Evolutionary conservation across 139 green algal genomes (phyloP), one percentile per base, ranked within the genome.

Genomic region (Coelastrella sp.): DNA sequence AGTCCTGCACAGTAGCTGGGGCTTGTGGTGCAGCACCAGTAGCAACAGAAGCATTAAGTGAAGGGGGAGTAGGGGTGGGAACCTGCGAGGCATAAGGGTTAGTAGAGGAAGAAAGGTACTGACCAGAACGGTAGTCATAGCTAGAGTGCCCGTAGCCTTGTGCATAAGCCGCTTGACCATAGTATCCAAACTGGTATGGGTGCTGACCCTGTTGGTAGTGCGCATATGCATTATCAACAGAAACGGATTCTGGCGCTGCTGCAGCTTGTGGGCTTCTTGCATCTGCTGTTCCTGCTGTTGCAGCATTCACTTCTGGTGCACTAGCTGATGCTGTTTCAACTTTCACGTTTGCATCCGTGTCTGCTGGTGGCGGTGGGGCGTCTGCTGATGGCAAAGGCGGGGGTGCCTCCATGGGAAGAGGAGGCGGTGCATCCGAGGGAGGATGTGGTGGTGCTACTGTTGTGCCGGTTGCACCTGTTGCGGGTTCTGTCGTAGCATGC

Each of bases 61-160:
- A 35, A 30, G 60, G 25, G 43, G 32, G 75, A 25, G 43, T 23
- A 30, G 60, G 25, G 43, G 32, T 51, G 19, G 43, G 15, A 21
- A 82, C 75, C 75, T 82, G 75, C 75, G 75, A 23, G 53, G 75
- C 75, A 82, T 82, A 82, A 69, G 35, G 23, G 53, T 82, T 82
- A 82, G 75, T 71, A 38, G 75, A 72, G 38, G 75, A 38, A 71
- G 51, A 37, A 25, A 4, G 8, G 8, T 71, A 51, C 34, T 69
- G 30, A 17, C 48, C 17, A 45, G 41, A 15, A 23, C 38, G n/a
- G 43, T n/a, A 37, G 34, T 79, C 32, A 57, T 79, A 62, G 71
- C 41, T 79, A 79, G 43, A 3, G 41, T 79, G 62, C 13, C 38
- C 68, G 32, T 45, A 45, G 27, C 68, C 68, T 25, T 79, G 48